Conservation (phyloP, 2,329 filamentous ascomycete species). For the Cucurbitaria berberidis region DNA sequence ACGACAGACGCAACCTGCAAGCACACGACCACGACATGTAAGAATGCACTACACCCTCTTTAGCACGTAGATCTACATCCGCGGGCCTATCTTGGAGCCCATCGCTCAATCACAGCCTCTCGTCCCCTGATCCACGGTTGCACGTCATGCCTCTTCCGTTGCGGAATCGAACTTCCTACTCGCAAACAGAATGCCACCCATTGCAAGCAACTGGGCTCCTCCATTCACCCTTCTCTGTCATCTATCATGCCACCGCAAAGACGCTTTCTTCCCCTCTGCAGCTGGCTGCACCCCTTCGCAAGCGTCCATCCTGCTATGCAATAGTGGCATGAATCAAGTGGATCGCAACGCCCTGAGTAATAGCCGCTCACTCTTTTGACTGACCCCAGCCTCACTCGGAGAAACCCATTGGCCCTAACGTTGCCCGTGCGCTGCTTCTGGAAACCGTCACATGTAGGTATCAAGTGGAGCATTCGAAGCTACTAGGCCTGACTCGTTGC, state of each 20-base stretch:
- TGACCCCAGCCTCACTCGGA: constrained; percentile 7
- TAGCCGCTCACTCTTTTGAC: background rate
- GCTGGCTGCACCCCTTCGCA: constrained; percentile 20
- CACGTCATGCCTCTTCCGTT: constrained; percentile 15
- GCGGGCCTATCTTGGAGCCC: background rate
- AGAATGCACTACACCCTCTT: constrained; percentile 5
- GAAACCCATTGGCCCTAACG: constrained; percentile 10
- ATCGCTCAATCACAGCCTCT: background rate
- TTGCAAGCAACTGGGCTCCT: too few relatives aligned
- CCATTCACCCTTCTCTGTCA: too few relatives aligned
- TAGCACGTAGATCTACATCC: constrained; percentile 1
- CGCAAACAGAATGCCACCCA: background rate
- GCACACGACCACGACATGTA: background rate
- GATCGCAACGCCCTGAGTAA: constrained; percentile 7
- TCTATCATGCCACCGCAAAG: constrained; percentile 25
- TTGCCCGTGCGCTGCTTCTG: background rate
- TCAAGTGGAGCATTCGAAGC: too few relatives aligned
- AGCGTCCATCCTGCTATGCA: constrained; percentile 4
- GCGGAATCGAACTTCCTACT: constrained; percentile 9
- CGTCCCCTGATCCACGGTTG: constrained; percentile 1
- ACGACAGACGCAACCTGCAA: too few relatives aligned
- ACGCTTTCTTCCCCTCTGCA: constrained; percentile 21
- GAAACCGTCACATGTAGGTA: background rate
- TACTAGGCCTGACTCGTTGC: background rate
- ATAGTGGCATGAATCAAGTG: constrained; percentile 4